phyloP scores from a whole-genome alignment of 1,139 yeast species.

The Candida frijolesensis region DNA sequence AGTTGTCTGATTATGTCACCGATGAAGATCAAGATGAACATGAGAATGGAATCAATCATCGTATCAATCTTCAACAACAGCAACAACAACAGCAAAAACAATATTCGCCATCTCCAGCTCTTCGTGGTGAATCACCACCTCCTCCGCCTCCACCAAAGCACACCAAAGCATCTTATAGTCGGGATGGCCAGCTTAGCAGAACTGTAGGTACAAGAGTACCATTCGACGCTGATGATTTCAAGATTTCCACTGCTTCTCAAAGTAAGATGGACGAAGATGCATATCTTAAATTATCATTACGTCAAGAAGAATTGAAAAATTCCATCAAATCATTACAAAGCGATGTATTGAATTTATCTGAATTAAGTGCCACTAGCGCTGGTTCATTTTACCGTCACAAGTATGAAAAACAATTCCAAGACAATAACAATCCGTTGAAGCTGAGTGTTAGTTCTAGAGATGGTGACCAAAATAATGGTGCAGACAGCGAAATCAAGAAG shows the following conservation, averaged over 20 bases:
- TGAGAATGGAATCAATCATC: slow-evolving; percentile 11
- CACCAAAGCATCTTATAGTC: slow-evolving; percentile 13
- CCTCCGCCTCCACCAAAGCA: slow-evolving; percentile 60
- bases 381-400: slow-evolving; percentile 81
- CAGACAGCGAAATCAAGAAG: slow-evolving; percentile 4
- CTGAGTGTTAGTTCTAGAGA: slow-evolving; percentile 21
- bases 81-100: too few species aligned
- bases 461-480: slow-evolving; percentile 13
- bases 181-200: slow-evolving; percentile 2
- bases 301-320: slow-evolving; percentile 43
- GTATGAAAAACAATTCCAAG: slow-evolving; percentile 44
- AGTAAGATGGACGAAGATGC: slow-evolving; percentile 31
- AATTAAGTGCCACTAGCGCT: slow-evolving; percentile 87
- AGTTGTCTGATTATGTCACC: slow-evolving; percentile 28
- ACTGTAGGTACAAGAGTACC: slow-evolving; percentile 23
- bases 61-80: background rate
- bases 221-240: slow-evolving; percentile 44
- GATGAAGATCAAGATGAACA: slow-evolving; percentile 30
- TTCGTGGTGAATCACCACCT: slow-evolving; percentile 31
- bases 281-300: slow-evolving; percentile 29
- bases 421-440: slow-evolving; percentile 21
- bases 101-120: background rate
- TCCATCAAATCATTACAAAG: slow-evolving; percentile 49
- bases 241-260: slow-evolving; percentile 27
- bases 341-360: slow-evolving; percentile 55